Evolutionary conservation across 2,329 filamentous ascomycete species (phyloP).

Genomic region (Trichoderma sp.): DNA sequence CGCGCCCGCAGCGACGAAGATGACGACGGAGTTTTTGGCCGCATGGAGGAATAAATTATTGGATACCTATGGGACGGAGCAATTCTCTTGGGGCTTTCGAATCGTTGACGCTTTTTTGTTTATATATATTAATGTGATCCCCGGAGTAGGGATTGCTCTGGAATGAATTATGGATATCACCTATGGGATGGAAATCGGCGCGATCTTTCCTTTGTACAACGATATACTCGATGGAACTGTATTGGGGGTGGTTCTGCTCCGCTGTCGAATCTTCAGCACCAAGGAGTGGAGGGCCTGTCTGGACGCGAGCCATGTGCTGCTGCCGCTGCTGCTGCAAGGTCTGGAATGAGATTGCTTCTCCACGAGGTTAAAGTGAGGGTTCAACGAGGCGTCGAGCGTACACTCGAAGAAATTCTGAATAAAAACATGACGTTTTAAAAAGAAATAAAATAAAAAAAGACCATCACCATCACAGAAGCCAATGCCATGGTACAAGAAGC

Average conservation of each 20-base stretch:
- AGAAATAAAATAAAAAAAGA: background rate
- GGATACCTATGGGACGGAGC: slow-evolving; percentile 27
- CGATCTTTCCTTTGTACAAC: slow-evolving; percentile 54
- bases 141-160: slow-evolving; percentile 36
- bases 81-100: slow-evolving; percentile 14
- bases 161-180: slow-evolving; percentile 40
- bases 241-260: slow-evolving; percentile 61
- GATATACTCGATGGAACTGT: slow-evolving; percentile 43
- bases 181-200: slow-evolving; percentile 32
- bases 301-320: slow-evolving; percentile 25
- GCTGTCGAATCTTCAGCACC: slow-evolving; percentile 65
- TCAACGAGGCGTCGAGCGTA: slow-evolving; percentile 64
- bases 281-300: slow-evolving; percentile 60
- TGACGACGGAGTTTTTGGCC: slow-evolving; percentile 92
- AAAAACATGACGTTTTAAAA: slow-evolving; percentile 31
- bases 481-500: slow-evolving; percentile 10
- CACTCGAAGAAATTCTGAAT: slow-evolving; percentile 46
- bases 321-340: slow-evolving; percentile 24
- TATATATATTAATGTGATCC: slow-evolving; percentile 21
- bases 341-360: slow-evolving; percentile 47
- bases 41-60: slow-evolving; percentile 79
- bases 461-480: slow-evolving; percentile 12
- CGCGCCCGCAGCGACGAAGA: slow-evolving; percentile 78
- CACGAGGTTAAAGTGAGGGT: slow-evolving; percentile 74
- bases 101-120: slow-evolving; percentile 29